phyloP scores from a whole-genome alignment of 176 grass and related monocot genomes.

The Hsuehochloa calcarea region DNA sequence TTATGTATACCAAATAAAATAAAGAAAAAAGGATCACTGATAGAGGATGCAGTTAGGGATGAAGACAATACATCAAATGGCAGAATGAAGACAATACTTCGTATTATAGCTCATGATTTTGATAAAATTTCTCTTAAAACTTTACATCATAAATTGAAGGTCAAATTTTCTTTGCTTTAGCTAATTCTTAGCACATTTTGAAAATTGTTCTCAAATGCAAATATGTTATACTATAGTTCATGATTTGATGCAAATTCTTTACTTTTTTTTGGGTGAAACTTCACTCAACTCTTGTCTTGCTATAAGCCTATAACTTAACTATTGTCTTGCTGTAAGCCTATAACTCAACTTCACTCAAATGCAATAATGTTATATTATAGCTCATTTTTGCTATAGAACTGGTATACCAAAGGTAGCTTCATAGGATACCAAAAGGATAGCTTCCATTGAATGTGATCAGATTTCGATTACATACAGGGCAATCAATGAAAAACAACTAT shows the following conservation, averaged over 20 bases:
- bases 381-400: too few species aligned
- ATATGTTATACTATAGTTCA: not conserved
- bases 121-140: too few species aligned
- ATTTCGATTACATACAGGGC: conserved; percentile 53
- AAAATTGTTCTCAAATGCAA: not conserved
- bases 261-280: not conserved
- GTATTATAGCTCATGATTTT: too few species aligned
- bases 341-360: too few species aligned
- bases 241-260: not conserved
- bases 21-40: too few species aligned
- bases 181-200: not conserved
- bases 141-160: too few species aligned
- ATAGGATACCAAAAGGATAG: conserved; percentile 34
- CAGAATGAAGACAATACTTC: too few species aligned
- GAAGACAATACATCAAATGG: too few species aligned
- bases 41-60: too few species aligned
- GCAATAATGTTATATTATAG: too few species aligned
- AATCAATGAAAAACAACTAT: conserved; percentile 46
- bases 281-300: not conserved
- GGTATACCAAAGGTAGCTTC: not conserved
- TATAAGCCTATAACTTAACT: not conserved
- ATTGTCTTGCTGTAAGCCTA: too few species aligned
- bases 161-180: not conserved
- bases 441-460: conserved; percentile 52
- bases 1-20: too few species aligned